Evolutionary conservation across 23 red algal species (phyloP), one percentile per base, ranked within the genome.

Genomic region (Gracilaria vermiculophylla): DNA sequence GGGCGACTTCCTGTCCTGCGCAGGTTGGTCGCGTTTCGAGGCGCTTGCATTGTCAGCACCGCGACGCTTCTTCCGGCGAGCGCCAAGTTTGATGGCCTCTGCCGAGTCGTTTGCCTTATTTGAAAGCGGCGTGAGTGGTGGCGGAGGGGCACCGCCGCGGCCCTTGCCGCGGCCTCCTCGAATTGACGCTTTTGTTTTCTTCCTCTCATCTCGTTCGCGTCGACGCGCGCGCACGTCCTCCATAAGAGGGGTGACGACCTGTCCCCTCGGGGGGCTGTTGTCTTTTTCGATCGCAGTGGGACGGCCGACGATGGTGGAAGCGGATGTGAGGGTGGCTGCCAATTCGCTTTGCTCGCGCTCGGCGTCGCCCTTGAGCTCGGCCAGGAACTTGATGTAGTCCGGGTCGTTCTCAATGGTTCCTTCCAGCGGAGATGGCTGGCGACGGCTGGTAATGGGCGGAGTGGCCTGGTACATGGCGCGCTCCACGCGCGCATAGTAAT

Each of bases 341-440:
- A 73, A 40, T 28, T 73, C 67, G 47, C 6, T 70, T 39, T 69
- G 58, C 25, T 85, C 62, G 14, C 54, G 62, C 53, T 77, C 55
- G 33, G 84, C 51, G 10, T 88, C 66, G 53, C 76, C 76, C 39
- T 88, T 70, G 3, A 88, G 67, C 7, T 62, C 43, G 24, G 50
- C 58, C 23, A 88, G 17, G 39, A 88, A 88, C 10, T 10, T 37
- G 50, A 77, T 39, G 21, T 88, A 88, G 39, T 88, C 84, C 14
- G 84, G 69, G 34, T 88, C 84, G 35, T 29, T 58, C 29, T 88
- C 84, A 76, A 88, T 78, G 47, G 84, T 88, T 51, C 66, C 69
- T 44, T 88, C 69, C 23, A 88, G 35, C 4, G 84, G 51, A 27
- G 66, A 77, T 5, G 84, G 72, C 19, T 31, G 53, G 37, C 60